phyloP scores from a whole-genome alignment of 345 rosid species.

The Sonneratia caseolaris region DNA sequence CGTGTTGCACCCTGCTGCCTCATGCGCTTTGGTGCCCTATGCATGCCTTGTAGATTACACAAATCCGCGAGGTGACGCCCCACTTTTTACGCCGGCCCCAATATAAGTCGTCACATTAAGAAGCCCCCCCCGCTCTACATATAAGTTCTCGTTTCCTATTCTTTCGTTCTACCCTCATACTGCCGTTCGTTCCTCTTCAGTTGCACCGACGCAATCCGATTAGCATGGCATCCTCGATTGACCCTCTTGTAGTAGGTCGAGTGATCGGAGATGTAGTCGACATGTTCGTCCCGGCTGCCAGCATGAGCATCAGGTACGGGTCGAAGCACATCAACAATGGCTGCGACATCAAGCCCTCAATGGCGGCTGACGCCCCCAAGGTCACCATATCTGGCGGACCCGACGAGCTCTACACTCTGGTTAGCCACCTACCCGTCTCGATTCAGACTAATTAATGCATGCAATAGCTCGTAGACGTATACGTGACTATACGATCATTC shows the following conservation, averaged over 20 bases:
- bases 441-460: constrained; percentile 2
- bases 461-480: neutral
- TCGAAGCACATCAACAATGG: constrained; percentile 73
- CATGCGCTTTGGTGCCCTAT: constrained; percentile 41
- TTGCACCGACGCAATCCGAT: too few species aligned
- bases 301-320: constrained; percentile 53
- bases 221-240: constrained; percentile 59
- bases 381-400: constrained; percentile 50
- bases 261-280: constrained; percentile 83
- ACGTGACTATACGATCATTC: too few species aligned
- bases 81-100: neutral
- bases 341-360: constrained; percentile 77
- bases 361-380: constrained; percentile 44
- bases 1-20: constrained; percentile 32
- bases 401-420: constrained; percentile 64
- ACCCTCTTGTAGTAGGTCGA: constrained; percentile 81
- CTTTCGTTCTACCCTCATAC: too few species aligned
- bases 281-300: constrained; percentile 62
- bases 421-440: constrained; percentile 4
- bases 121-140: too few species aligned
- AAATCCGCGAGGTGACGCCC: constrained; percentile 18
- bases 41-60: constrained; percentile 53
- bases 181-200: too few species aligned
- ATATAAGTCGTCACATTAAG: neutral
- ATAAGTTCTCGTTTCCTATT: too few species aligned